phyloP scores from a whole-genome alignment of 139 green algal species.

The Micractinium conductrix region DNA sequence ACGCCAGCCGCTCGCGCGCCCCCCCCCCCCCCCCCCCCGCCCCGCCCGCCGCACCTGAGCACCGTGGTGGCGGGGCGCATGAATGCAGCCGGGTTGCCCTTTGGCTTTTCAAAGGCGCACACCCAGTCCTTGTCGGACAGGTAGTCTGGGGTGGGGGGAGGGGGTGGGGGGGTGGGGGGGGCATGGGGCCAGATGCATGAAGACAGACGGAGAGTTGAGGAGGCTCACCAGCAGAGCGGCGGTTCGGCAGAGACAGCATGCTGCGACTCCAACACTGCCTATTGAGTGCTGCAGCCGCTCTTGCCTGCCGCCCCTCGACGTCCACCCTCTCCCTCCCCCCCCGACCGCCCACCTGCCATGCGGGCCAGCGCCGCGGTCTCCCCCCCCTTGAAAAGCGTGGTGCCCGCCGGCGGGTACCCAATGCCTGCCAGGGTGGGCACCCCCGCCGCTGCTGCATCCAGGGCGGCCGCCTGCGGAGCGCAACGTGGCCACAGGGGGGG shows the following conservation, averaged over 20 bases:
- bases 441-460: neutral
- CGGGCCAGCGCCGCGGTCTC: constrained; percentile 71
- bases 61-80: constrained; percentile 81
- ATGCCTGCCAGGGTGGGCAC: constrained; percentile 74
- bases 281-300: too few relatives aligned
- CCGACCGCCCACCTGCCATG: constrained; percentile 45
- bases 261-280: too few relatives aligned
- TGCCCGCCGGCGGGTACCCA: constrained; percentile 61
- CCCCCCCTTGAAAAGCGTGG: constrained; percentile 77
- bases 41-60: constrained; percentile 57
- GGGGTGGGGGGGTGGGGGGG: neutral
- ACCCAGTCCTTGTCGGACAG: constrained; percentile 74
- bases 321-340: too few relatives aligned
- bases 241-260: too few relatives aligned
- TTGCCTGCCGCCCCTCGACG: too few relatives aligned
- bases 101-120: constrained; percentile 88
- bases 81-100: constrained; percentile 86
- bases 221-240: too few relatives aligned
- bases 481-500: neutral
- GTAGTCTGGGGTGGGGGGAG: constrained; percentile 40
- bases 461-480: constrained; percentile 3
- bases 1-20: too few relatives aligned
- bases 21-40: neutral
- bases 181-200: neutral
- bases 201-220: too few relatives aligned